phyloP scores from a whole-genome alignment of 2,329 filamentous ascomycete genomes.

The Alternaria dauci region DNA sequence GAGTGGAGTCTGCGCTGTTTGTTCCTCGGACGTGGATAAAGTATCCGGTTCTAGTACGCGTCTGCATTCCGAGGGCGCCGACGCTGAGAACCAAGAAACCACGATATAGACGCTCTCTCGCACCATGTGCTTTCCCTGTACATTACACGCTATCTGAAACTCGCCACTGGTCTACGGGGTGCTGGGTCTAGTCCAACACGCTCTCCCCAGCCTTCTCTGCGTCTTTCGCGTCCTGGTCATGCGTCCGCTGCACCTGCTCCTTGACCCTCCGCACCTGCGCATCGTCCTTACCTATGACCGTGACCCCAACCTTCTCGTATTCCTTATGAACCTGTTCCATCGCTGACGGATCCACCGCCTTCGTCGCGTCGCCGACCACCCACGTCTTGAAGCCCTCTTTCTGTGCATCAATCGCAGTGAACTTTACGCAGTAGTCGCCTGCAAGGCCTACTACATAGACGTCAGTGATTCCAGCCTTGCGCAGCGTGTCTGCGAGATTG shows the following conservation, averaged over 20 bases:
- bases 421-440: slow-evolving; percentile 87
- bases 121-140: background rate
- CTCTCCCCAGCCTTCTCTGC: slow-evolving; percentile 11
- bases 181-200: slow-evolving; percentile 9
- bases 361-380: slow-evolving; percentile 80
- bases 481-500: slow-evolving; percentile 68
- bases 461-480: slow-evolving; percentile 69
- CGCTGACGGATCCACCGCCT: slow-evolving; percentile 68
- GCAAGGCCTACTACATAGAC: slow-evolving; percentile 89
- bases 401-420: slow-evolving; percentile 79
- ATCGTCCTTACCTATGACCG: slow-evolving; percentile 66
- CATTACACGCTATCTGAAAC: background rate
- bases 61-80: slow-evolving; percentile 10
- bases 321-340: slow-evolving; percentile 67
- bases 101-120: background rate
- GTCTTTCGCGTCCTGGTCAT: slow-evolving; percentile 11
- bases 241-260: slow-evolving; percentile 17
- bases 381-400: slow-evolving; percentile 79
- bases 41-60: background rate
- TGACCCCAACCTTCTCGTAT: slow-evolving; percentile 67
- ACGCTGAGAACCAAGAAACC: background rate
- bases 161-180: background rate
- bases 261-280: slow-evolving; percentile 64
- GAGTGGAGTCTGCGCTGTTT: slow-evolving; percentile 1
- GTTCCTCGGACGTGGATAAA: background rate